phyloP scores from a whole-genome alignment of 176 grass and related monocot species.

The Elaeis guineensis region DNA sequence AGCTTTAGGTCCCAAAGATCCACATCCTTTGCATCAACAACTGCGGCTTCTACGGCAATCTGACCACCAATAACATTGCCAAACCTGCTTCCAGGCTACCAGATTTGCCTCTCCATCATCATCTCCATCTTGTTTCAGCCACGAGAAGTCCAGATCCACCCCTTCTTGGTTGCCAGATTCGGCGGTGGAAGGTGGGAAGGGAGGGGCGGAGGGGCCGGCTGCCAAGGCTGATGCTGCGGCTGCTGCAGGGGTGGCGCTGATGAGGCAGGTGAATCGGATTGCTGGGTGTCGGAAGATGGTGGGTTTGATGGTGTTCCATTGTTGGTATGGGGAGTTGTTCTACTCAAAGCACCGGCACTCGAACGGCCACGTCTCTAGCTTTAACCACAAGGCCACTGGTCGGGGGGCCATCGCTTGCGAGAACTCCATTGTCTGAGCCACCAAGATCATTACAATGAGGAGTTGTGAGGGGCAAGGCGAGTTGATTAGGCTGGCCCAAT shows the following conservation, averaged over 20 bases:
- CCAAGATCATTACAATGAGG: constrained; percentile 14
- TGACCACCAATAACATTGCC: neutral
- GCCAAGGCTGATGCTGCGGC: neutral
- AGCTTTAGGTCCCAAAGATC: neutral
- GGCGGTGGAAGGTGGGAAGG: neutral
- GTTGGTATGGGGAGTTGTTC: constrained; percentile 14
- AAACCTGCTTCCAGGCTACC: constrained; percentile 3
- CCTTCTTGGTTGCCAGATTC: neutral
- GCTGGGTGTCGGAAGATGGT: constrained; percentile 11
- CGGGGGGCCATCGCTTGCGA: constrained; percentile 5
- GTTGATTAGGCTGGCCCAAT: no score
- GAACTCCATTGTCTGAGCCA: constrained; percentile 9
- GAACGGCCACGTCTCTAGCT: constrained; percentile 13
- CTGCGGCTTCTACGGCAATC: no score
- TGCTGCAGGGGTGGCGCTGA: neutral
- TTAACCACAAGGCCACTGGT: constrained; percentile 17
- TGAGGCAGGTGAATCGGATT: constrained; percentile 7
- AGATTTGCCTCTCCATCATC: neutral
- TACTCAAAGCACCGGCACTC: constrained; percentile 18
- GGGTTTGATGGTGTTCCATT: constrained; percentile 13
- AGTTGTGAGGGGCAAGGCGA: no score
- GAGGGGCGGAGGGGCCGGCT: neutral
- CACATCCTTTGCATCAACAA: neutral
- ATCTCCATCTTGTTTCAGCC: neutral
- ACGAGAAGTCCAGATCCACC: neutral